Percentiles rank a stretch among this genome's conserved stretches.
These are phyloP conservation scores for Dendrobium catenatum DNA, from an alignment of 106 monocot species.

Conservation along the genomic window DNA sequence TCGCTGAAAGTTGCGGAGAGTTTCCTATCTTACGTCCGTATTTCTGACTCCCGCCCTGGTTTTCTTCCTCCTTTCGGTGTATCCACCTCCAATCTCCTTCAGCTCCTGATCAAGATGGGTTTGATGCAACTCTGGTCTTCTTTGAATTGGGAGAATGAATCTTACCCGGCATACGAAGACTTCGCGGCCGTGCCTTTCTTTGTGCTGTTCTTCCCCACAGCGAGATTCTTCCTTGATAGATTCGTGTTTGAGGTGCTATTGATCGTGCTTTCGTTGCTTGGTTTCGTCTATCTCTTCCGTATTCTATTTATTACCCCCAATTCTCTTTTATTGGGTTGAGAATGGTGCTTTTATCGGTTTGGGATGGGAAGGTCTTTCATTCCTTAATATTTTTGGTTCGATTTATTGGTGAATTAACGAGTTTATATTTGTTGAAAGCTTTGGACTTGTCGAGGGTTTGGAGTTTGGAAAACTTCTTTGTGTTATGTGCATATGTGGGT, in stretches of 20 bases:
- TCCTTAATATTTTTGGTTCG: neutral
- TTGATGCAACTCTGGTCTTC: conserved; percentile 5
- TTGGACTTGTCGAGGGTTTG: neutral
- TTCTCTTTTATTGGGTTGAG: neutral
- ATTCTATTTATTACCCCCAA: neutral
- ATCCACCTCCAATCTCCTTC: neutral
- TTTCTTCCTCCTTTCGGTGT: neutral
- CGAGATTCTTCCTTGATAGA: conserved; percentile 76
- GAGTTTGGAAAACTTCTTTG: neutral
- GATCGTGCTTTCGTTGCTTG: neutral
- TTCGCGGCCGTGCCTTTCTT: conserved; percentile 63
- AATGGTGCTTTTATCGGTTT: neutral
- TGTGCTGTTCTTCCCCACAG: conserved; percentile 69
- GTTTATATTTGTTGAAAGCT: neutral
- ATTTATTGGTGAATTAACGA: neutral
- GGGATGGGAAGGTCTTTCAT: neutral
- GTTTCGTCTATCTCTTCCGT: neutral
- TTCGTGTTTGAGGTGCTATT: conserved; percentile 76
- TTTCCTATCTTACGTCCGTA: neutral
- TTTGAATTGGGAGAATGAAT: conserved; percentile 64
- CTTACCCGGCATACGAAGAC: conserved; percentile 58
- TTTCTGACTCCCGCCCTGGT: neutral
- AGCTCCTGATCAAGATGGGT: conserved; percentile 11
- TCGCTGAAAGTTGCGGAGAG: neutral
- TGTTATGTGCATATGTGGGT: neutral